phyloP scores from a whole-genome alignment of 1,284 basidiomycete genomes.

The Naganishia sp. region DNA sequence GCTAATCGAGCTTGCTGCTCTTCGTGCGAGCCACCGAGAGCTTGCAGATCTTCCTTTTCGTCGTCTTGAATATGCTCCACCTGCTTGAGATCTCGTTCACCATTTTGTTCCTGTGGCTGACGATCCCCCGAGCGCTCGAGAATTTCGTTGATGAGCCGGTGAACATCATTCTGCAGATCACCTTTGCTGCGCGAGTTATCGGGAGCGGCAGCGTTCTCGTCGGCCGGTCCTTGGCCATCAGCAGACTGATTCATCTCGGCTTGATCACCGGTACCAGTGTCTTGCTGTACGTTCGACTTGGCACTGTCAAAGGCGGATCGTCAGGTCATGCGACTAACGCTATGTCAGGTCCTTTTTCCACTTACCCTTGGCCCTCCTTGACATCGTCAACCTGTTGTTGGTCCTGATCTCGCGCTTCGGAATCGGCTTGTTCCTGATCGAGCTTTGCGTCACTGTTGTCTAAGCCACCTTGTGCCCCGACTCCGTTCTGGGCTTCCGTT shows the following conservation, averaged over 20 bases:
- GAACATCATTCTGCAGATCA: constrained; percentile 81
- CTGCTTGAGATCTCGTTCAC: constrained; percentile 55
- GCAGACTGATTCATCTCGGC: constrained; percentile 17
- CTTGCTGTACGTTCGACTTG: constrained; percentile 40
- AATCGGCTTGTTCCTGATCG: constrained; percentile 43
- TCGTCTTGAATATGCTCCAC: constrained; percentile 80
- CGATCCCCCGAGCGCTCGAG: constrained; percentile 59
- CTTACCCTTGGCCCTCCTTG: constrained; percentile 42
- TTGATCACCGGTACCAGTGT: constrained; percentile 43
- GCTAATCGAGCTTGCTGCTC: constrained; percentile 80
- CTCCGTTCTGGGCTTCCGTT: constrained; percentile 39
- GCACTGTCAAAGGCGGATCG: constrained; percentile 31
- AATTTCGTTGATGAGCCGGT: constrained; percentile 81
- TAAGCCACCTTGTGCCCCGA: constrained; percentile 42
- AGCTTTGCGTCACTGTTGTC: constrained; percentile 47
- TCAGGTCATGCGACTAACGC: too few relatives aligned
- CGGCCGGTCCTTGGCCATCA: constrained; percentile 46
- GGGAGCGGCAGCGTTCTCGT: constrained; percentile 44
- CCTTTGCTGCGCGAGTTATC: constrained; percentile 24
- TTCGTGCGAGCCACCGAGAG: constrained; percentile 80
- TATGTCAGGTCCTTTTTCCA: neutral
- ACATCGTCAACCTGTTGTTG: constrained; percentile 39
- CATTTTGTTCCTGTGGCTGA: constrained; percentile 54
- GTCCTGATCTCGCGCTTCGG: constrained; percentile 46
- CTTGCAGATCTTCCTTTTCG: constrained; percentile 80